Base-by-base conservation (phyloP, 2,329 filamentous ascomycete species). In the Apiospora saccharicola region DNA sequence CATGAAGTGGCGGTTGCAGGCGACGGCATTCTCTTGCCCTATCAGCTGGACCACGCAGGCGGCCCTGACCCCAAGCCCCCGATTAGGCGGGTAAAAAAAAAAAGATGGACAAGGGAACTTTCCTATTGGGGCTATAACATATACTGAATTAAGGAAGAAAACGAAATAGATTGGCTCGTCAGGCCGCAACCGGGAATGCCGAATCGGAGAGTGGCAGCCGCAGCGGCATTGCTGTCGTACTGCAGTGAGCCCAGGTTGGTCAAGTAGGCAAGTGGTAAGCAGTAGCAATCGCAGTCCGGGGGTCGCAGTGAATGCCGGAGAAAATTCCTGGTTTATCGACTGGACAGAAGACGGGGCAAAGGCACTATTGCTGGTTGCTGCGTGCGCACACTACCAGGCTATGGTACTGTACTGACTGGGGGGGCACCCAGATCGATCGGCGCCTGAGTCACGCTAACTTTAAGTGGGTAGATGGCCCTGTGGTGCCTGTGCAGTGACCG, bases 1-100 rank as follows among this genome's bases (percentile, higher is more conserved):
- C 30, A 5, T 30, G 67, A 69, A 44, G 67, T 34, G 8, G 67
- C 67, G 67, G 67, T 69, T 26, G 44, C 22, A 26, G 44, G 67
- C 22, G 67, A 69, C 67, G 67, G 67, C 67, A 69, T 69, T 13
- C 19, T 69, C 67, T 69, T 37, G 44, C 67, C 44, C 67, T 22
- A n/a, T 34, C 57, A 14, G 41, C 57, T 8, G 57, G 57, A 64
- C 57, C 57, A 64, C 57, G 16, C 57, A 64, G 57, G 34, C 57
- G 53, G 53, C 57, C 57, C 57, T 61, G 30, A 61, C 53, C 57
- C 57, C 57, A 64, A 64, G 57, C 57, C 57, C 57, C 57, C 57
- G 22, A 64, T 41, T n/a, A 37, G 57, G 34, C 57, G 57, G 57
- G 30, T 30, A 30, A 30, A 34, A 64, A 19, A 41, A 34, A 41